phyloP scores from a whole-genome alignment of 345 rosid genomes.

The Reutealis trisperma region DNA sequence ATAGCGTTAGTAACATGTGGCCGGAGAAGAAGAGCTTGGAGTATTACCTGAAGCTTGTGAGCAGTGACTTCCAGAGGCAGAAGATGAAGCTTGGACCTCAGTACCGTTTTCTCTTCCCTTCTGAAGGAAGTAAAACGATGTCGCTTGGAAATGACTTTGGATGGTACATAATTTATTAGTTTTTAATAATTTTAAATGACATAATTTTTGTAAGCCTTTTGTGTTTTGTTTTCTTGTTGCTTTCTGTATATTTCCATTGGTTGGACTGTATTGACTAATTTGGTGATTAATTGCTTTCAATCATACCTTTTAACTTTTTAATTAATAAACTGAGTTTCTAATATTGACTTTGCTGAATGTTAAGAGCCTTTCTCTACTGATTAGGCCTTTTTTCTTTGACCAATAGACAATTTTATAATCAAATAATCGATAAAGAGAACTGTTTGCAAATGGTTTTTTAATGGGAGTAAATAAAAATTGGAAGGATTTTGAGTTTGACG shows the following conservation, averaged over 20 bases:
- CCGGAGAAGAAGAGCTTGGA: conserved; percentile 62
- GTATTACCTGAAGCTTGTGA: conserved; percentile 53
- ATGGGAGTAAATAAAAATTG: neutral
- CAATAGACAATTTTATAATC: too few species aligned
- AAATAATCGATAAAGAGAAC: neutral
- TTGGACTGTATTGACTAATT: neutral
- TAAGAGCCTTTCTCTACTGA: neutral
- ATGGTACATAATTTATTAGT: conserved; percentile 45
- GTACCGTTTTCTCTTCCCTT: conserved; percentile 60
- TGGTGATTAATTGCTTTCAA: conserved; percentile 1
- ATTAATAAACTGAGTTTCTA: neutral
- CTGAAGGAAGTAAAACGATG: conserved; percentile 75
- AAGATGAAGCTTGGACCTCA: conserved; percentile 69
- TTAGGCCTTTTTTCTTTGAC: too few species aligned
- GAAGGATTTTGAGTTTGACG: neutral
- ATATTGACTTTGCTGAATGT: neutral
- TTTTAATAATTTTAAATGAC: too few species aligned
- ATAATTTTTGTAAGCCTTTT: neutral
- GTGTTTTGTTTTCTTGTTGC: neutral
- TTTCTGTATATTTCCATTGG: neutral
- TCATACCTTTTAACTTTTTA: too few species aligned
- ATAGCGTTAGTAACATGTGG: conserved; percentile 30
- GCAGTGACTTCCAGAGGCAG: conserved; percentile 63
- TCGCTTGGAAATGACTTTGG: conserved; percentile 69
- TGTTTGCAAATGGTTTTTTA: neutral